Evolutionary conservation across 352 stramenopile genomes (phyloP).

Genomic region (Globisporangium lucens): DNA sequence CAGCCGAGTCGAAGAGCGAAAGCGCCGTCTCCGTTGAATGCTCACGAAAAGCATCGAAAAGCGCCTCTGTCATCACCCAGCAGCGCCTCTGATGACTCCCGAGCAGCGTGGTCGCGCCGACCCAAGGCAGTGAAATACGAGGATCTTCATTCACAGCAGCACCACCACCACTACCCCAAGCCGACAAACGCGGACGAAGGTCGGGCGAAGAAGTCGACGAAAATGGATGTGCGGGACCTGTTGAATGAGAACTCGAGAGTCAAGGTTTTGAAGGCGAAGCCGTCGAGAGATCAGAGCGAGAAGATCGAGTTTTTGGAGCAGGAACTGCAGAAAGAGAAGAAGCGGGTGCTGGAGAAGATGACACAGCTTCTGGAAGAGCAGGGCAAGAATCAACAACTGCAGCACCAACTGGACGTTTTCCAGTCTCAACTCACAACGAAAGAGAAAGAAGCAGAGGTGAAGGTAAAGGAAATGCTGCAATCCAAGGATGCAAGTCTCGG

Average conservation of each 20-base stretch:
- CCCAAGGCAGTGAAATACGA: conserved; percentile 11
- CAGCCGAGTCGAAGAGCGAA: background rate
- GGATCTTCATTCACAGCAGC: conserved; percentile 1
- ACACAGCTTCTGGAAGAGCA: conserved; percentile 65
- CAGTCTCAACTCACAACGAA: conserved; percentile 34
- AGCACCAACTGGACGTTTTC: conserved; percentile 34
- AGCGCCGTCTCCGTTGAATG: background rate
- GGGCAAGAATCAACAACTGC: conserved; percentile 54
- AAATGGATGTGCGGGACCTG: conserved; percentile 19
- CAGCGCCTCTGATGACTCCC: conserved; percentile 8
- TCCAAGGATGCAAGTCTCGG: conserved; percentile 23
- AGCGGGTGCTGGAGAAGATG: conserved; percentile 66
- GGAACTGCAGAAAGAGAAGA: conserved; percentile 68
- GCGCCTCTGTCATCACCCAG: conserved; percentile 12
- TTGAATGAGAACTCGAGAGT: conserved; percentile 12
- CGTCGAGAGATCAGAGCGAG: background rate
- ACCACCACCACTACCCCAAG: background rate
- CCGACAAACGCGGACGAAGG: background rate
- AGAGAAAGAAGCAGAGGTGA: conserved; percentile 23
- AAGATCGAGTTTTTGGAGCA: conserved; percentile 26
- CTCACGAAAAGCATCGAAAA: background rate
- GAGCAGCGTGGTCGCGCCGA: conserved; percentile 6
- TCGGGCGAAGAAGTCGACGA: conserved; percentile 6
- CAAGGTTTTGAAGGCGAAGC: background rate
- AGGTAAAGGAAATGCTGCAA: conserved; percentile 12